Percentiles rank a stretch among this genome's conserved stretches.
These are phyloP conservation scores for Beauveria caledonica DNA, from an alignment of 2,329 filamentous ascomycete species.

Conservation along the genomic window DNA sequence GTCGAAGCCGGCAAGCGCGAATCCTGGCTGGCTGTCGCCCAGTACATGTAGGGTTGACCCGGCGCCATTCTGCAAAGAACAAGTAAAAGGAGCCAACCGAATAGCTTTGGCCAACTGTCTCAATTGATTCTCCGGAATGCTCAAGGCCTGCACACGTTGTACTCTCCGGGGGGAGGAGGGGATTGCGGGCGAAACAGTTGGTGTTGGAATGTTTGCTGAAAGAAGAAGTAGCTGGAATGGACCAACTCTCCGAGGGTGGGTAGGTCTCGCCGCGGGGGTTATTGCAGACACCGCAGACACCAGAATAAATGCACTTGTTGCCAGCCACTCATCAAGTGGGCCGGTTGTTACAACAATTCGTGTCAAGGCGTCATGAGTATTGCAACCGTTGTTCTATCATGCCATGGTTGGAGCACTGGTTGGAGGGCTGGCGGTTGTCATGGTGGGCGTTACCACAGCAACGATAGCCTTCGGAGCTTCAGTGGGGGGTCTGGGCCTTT, in stretches of 20 bases:
- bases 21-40: conserved; percentile 38
- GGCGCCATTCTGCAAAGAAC: conserved; percentile 1
- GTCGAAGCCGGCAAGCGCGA: conserved; percentile 43
- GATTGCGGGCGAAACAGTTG: not conserved
- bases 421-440: not conserved
- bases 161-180: not conserved
- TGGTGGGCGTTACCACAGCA: conserved; percentile 4
- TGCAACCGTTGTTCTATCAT: not conserved
- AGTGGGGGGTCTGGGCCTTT: not conserved
- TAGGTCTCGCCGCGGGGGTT: not conserved
- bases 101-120: not conserved
- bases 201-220: not conserved
- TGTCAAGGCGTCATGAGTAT: not conserved
- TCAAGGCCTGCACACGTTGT: not conserved
- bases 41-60: conserved; percentile 63
- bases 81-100: not conserved
- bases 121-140: not conserved
- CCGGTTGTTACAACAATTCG: not conserved
- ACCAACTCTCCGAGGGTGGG: not conserved
- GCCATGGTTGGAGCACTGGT: not conserved
- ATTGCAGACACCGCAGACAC: not conserved
- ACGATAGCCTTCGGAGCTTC: not conserved
- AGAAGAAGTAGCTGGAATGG: not conserved
- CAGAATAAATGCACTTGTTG: not conserved
- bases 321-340: not conserved